phyloP scores from a whole-genome alignment of 2,329 filamentous ascomycete genomes.

The Aspergillus sojae region DNA sequence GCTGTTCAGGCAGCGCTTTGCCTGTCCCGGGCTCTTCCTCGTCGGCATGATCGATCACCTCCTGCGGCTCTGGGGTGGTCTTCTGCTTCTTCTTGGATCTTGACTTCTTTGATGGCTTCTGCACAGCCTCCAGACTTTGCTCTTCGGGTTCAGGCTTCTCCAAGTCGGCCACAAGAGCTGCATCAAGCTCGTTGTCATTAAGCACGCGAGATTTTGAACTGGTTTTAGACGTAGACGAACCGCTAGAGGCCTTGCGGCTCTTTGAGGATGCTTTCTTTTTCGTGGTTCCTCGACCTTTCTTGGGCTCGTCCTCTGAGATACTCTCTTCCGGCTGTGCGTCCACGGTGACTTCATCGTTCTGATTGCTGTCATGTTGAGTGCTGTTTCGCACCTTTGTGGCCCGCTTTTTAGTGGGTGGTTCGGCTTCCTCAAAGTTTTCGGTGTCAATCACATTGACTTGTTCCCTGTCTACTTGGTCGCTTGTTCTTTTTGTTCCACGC shows the following conservation, averaged over 20 bases:
- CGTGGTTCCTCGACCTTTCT: constrained; percentile 48
- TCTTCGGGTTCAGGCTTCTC: constrained; percentile 59
- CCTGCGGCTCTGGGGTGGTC: constrained; percentile 14
- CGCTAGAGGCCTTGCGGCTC: constrained; percentile 53
- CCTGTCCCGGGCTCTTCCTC: constrained; percentile 14
- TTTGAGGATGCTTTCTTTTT: constrained; percentile 46
- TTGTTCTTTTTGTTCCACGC: constrained; percentile 64
- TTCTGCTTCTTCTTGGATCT: constrained; percentile 36
- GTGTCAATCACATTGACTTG: constrained; percentile 19
- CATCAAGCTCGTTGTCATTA: constrained; percentile 68
- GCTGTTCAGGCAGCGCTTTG: not conserved
- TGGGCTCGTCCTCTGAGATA: constrained; percentile 37
- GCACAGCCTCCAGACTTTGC: constrained; percentile 27
- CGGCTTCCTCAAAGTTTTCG: constrained; percentile 27
- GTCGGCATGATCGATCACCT: constrained; percentile 13
- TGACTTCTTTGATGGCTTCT: constrained; percentile 29
- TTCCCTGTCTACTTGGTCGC: constrained; percentile 54
- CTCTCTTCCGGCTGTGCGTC: constrained; percentile 20
- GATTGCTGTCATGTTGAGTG: constrained; percentile 38
- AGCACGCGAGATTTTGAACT: constrained; percentile 51
- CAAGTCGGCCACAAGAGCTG: constrained; percentile 66
- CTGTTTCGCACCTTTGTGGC: constrained; percentile 57
- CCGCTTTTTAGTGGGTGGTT: constrained; percentile 61
- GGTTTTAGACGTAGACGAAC: constrained; percentile 51
- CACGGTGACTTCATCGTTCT: constrained; percentile 44